Evolutionary conservation across 2,329 filamentous ascomycete genomes (phyloP).

Genomic region (Stachybotrys chlorohalonatus): DNA sequence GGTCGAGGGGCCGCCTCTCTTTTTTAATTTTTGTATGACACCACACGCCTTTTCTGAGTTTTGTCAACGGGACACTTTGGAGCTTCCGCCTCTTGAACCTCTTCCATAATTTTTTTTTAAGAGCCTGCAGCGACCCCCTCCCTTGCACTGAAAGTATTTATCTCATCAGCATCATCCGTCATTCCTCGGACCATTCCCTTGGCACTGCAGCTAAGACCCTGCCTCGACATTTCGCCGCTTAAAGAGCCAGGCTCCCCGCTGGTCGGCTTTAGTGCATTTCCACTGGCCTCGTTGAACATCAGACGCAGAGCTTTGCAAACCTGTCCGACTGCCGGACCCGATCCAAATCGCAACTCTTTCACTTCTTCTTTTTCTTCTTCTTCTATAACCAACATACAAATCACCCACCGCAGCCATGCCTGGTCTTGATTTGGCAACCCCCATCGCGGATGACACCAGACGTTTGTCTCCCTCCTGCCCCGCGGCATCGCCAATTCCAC

Average conservation of each 20-base stretch:
- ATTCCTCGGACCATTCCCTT: too few relatives aligned
- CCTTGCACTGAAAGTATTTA: too few relatives aligned
- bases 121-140: too few relatives aligned
- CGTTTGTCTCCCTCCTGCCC: conserved; percentile 15
- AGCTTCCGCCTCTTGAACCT: too few relatives aligned
- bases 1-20: conserved; percentile 4
- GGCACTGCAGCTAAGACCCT: too few relatives aligned
- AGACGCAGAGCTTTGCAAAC: too few relatives aligned
- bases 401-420: conserved; percentile 17
- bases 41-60: background rate
- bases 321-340: background rate
- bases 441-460: conserved; percentile 27
- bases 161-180: too few relatives aligned
- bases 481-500: background rate
- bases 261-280: too few relatives aligned
- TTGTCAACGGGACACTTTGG: background rate
- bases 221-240: background rate
- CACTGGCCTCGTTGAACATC: too few relatives aligned
- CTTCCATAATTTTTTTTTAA: too few relatives aligned
- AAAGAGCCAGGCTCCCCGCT: background rate
- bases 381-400: background rate
- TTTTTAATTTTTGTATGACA: background rate
- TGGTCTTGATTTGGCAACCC: conserved; percentile 21
- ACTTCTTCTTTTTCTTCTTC: background rate
- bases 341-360: too few relatives aligned